Evolutionary conservation across 2,329 filamentous ascomycete species (phyloP), one percentile per base, ranked within the genome.

Genomic region (Colletotrichum simmondsii): DNA sequence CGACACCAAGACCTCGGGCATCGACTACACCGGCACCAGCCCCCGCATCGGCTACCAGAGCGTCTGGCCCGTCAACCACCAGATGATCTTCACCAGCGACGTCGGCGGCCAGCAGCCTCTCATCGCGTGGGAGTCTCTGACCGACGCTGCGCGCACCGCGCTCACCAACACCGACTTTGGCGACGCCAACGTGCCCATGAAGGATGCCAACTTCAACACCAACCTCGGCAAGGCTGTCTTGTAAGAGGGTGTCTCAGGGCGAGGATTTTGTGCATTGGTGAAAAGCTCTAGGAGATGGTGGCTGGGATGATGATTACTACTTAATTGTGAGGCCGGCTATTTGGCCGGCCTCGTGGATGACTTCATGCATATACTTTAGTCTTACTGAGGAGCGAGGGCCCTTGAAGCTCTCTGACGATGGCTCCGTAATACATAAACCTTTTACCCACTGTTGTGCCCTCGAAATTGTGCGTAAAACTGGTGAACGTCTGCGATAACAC

Each of bases 121-220:
- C 54, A 78, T 85, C 74, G 82, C 82, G 6, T 85, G 83, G 81
- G 83, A 85, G 73, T 78, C 74, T 19, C 68, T 85, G 65, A 76
- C 82, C 2, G 65, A 75, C 3, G 80, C 77, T 35, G 82, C 81
- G 3, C 75, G 80, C 66, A 79, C 65, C 26, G 82, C 82, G 0
- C 76, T 85, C 14, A 62, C 77, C 37, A 77, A 77, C 62, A 82
- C 82, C 4, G 79, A 85, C 76, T 85, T 85, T 71, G 84, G 83
- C 24, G 58, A 32, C 52, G 83, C 82, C 24, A 84, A 77, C 72
- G 83, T 85, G 63, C 83, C 83, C 2, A 85, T 85, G 52, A 75
- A 75, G 57, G 60, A 75, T 8, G 61, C 30, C 54, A 75, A 72
- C 70, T 75, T 75, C 42, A 28, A 30, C 37, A 59, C 46, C 65